A percentile compares a stretch with the other conserved stretches of the same genome.
These are phyloP conservation scores for Eruca vesicaria DNA, from an alignment of 441 rosid species.

Conservation along the genomic window DNA sequence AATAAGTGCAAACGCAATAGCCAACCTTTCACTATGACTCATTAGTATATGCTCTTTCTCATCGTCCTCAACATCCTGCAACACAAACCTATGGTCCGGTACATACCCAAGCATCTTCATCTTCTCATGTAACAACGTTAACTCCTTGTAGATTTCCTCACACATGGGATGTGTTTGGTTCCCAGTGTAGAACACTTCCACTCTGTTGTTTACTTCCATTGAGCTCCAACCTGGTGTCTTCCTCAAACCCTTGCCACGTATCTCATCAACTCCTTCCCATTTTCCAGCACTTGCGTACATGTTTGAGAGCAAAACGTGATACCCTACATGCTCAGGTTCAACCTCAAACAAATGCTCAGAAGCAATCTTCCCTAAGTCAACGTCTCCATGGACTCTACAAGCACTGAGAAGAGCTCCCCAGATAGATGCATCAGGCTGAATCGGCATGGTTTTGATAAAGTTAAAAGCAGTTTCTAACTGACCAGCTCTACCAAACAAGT, in stretches of 20 bases:
- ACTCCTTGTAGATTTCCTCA: neutral
- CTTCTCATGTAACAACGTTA: neutral
- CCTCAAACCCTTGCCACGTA: neutral
- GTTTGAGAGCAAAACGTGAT: neutral
- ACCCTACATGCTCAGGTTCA: neutral
- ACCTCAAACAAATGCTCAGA: conserved; percentile 2
- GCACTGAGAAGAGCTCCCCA: conserved; percentile 10
- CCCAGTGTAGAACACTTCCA: neutral
- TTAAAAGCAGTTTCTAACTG: neutral
- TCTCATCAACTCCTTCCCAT: conserved; percentile 5
- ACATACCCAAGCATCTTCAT: conserved; percentile 15
- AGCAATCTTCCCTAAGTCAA: neutral
- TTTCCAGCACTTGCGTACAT: conserved; percentile 17
- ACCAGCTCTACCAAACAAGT: conserved; percentile 7
- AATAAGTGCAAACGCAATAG: conserved; percentile 1
- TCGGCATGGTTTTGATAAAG: conserved; percentile 1
- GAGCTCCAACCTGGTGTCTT: conserved; percentile 11
- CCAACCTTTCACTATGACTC: conserved; percentile 7
- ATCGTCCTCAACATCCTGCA: conserved; percentile 12
- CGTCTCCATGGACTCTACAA: conserved; percentile 9
- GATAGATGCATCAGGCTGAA: conserved; percentile 2
- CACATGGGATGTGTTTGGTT: conserved; percentile 5
- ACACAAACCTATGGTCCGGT: conserved; percentile 1
- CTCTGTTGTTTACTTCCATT: neutral
- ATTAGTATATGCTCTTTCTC: conserved; percentile 4